These are phyloP conservation scores for Penicillium paneum DNA, from an alignment of 2,329 filamentous ascomycete genomes.

Conservation along the genomic window DNA sequence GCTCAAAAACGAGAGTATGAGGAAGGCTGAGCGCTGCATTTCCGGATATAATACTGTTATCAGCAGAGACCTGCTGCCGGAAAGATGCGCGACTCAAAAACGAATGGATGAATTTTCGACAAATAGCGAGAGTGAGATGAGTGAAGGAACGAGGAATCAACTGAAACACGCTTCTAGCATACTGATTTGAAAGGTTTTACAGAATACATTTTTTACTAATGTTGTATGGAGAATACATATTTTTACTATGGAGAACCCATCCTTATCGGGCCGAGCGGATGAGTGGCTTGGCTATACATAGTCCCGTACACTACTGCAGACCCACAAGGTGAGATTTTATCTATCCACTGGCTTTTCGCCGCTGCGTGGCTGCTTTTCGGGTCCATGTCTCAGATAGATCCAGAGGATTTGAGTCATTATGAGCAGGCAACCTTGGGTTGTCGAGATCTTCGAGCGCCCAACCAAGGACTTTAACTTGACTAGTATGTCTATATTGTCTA, in stretches of 20 bases:
- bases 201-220: neutral
- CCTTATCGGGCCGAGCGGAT: conserved; percentile 6
- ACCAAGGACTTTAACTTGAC: neutral
- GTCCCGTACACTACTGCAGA: neutral
- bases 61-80: conserved; percentile 5
- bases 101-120: neutral
- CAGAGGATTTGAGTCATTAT: neutral
- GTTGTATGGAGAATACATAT: neutral
- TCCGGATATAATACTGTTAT: conserved; percentile 3
- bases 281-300: neutral
- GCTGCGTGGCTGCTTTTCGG: neutral
- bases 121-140: conserved; percentile 4
- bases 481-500: neutral
- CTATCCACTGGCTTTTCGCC: neutral
- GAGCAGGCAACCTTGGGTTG: neutral
- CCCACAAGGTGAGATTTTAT: neutral
- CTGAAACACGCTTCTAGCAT: neutral
- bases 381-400: conserved; percentile 1
- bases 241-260: neutral
- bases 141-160: conserved; percentile 3
- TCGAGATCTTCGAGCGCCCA: neutral
- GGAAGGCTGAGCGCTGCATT: conserved; percentile 6
- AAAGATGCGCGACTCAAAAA: neutral
- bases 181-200: neutral
- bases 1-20: conserved; percentile 8